Conservation (phyloP, 108 stramenopile species). For the Epipyxis sp. region DNA sequence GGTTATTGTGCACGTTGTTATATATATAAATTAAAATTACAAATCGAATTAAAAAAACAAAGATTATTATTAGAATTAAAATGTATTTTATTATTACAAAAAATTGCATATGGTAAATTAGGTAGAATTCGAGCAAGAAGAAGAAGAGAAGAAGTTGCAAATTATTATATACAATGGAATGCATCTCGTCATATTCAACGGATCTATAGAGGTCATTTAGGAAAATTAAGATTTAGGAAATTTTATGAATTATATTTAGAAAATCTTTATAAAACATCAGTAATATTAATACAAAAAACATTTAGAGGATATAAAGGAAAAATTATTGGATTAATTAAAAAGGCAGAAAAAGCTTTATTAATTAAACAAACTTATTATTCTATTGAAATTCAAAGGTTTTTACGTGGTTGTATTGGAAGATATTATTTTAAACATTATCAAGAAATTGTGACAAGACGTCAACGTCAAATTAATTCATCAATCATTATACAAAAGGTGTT, state of each 20-base stretch:
- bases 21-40: background rate
- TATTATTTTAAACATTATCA: conserved; percentile 4
- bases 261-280: background rate
- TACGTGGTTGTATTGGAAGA: conserved; percentile 24
- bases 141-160: conserved; percentile 2
- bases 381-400: conserved; percentile 22
- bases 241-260: background rate
- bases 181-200: conserved; percentile 8
- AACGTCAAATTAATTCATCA: background rate
- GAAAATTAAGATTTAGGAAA: background rate
- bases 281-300: background rate
- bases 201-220: conserved; percentile 26
- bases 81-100: background rate
- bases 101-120: conserved; percentile 4
- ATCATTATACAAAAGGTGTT: conserved; percentile 16
- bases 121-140: background rate
- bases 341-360: background rate
- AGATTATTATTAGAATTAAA: too few relatives aligned
- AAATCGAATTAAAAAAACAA: background rate
- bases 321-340: background rate
- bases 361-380: background rate
- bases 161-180: background rate
- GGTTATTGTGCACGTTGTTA: background rate
- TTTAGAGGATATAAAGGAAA: background rate
- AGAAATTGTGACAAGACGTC: background rate